Percentiles rank a stretch among this genome's conserved stretches.
phyloP scores from a whole-genome alignment of 768 basidiomycete species.

The Kwoniella sp. region DNA sequence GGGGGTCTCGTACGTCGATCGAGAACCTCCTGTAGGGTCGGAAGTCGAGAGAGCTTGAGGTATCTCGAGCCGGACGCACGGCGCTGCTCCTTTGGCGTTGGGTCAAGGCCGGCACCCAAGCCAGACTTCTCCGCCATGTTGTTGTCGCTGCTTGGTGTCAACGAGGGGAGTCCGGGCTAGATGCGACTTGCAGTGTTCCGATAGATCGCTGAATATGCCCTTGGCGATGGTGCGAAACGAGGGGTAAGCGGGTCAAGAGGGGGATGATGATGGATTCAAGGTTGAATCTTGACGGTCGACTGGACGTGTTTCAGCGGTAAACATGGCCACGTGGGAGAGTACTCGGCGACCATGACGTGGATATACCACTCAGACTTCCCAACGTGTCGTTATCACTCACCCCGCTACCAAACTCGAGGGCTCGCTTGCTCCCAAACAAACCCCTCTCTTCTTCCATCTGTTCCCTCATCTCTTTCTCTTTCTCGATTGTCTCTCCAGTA shows the following conservation, averaged over 20 bases:
- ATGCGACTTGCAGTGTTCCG: no score
- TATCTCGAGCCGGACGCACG: conserved; percentile 32
- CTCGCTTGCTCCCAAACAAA: not conserved
- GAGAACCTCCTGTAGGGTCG: conserved; percentile 66
- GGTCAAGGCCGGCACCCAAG: no score
- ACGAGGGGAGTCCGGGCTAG: no score
- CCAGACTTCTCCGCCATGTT: no score
- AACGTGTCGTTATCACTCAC: not conserved
- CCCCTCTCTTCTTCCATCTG: not conserved
- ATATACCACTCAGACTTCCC: not conserved
- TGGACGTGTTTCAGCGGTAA: not conserved
- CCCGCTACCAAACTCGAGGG: not conserved
- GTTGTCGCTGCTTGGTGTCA: no score
- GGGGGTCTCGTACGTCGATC: conserved; percentile 86
- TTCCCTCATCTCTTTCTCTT: not conserved
- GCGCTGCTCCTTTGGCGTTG: conserved; percentile 30
- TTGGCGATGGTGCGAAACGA: no score
- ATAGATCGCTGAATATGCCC: no score
- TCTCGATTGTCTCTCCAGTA: not conserved
- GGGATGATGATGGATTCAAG: not conserved
- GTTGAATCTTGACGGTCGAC: not conserved
- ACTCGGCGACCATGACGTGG: not conserved
- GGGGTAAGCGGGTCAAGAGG: no score
- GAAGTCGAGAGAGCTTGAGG: conserved; percentile 45
- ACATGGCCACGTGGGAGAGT: conserved; percentile 3